Evolutionary conservation across 208 protist species (phyloP).

Genomic region (Acanthamoeba divionensis): DNA sequence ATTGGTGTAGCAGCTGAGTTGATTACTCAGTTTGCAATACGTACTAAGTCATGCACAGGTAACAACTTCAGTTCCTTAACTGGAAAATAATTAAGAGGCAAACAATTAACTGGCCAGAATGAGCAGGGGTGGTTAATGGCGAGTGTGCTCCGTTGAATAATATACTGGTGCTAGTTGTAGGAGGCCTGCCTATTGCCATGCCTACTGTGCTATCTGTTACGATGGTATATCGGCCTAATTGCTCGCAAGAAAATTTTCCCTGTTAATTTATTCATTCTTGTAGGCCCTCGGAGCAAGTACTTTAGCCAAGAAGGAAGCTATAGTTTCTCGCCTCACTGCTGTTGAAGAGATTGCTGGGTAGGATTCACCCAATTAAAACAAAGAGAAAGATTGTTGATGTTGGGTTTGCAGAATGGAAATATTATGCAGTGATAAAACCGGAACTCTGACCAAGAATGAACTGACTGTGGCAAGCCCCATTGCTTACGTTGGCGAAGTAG

Average conservation of each 20-base stretch:
- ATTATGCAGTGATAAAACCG: slow-evolving; percentile 93
- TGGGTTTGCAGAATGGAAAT: slow-evolving; percentile 90
- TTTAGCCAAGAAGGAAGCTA: slow-evolving; percentile 90
- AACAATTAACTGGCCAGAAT: no score
- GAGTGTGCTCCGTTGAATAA: slow-evolving; percentile 69
- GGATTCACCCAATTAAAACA: no score
- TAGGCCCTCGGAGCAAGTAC: slow-evolving; percentile 86
- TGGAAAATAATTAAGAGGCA: no score
- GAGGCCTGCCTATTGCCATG: slow-evolving; percentile 82
- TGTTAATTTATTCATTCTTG: no score
- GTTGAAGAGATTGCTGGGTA: slow-evolving; percentile 82
- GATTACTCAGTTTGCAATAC: slow-evolving; percentile 65
- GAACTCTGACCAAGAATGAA: slow-evolving; percentile 92
- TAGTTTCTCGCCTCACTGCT: slow-evolving; percentile 90
- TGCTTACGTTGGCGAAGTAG: slow-evolving; percentile 22
- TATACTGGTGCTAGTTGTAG: slow-evolving; percentile 75
- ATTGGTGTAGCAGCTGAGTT: slow-evolving; percentile 70
- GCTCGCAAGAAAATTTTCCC: no score
- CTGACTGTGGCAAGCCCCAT: slow-evolving; percentile 83
- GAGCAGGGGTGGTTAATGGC: background rate
- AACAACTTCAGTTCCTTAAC: background rate
- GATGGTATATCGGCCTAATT: no score
- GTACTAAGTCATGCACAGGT: slow-evolving; percentile 58
- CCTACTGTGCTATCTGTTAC: slow-evolving; percentile 89
- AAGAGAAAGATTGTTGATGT: no score